Percentiles rank a stretch among this genome's conserved stretches.
Conservation (phyloP, 768 basidiomycete species). For the Boletus insuetus region DNA sequence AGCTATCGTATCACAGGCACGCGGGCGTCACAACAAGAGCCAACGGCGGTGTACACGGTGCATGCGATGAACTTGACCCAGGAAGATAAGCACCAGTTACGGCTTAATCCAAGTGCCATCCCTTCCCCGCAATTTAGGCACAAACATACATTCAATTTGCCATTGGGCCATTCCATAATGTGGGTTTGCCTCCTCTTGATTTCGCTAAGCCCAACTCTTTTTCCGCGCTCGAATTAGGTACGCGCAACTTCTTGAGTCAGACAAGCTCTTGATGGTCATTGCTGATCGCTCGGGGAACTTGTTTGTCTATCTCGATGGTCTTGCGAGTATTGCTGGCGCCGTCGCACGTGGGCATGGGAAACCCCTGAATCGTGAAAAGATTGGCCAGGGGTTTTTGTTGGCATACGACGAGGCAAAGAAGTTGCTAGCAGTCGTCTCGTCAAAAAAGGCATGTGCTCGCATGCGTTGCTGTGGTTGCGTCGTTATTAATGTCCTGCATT, state of each 20-base stretch:
- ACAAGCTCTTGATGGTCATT: slow-evolving; percentile 42
- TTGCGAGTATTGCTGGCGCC: slow-evolving; percentile 31
- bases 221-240: slow-evolving; percentile 20
- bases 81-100: slow-evolving; percentile 28
- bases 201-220: background rate
- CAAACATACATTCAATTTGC: slow-evolving; percentile 16
- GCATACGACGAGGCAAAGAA: slow-evolving; percentile 53
- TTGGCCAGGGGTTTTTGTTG: slow-evolving; percentile 44
- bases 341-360: slow-evolving; percentile 30
- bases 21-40: slow-evolving; percentile 13
- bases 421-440: slow-evolving; percentile 44
- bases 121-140: slow-evolving; percentile 24
- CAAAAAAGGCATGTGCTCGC: slow-evolving; percentile 35
- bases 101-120: slow-evolving; percentile 19
- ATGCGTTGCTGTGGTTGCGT: fast-evolving
- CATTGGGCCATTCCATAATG: slow-evolving; percentile 19
- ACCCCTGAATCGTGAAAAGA: slow-evolving; percentile 41
- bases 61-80: slow-evolving; percentile 28
- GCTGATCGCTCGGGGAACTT: slow-evolving; percentile 35
- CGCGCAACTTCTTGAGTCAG: slow-evolving; percentile 40
- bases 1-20: slow-evolving; percentile 2
- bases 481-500: background rate
- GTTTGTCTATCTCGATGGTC: slow-evolving; percentile 38
- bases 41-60: slow-evolving; percentile 19
- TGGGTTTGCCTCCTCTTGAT: background rate